Evolutionary conservation across 2,329 filamentous ascomycete genomes (phyloP).

Genomic region (Tolypocladium paradoxum): DNA sequence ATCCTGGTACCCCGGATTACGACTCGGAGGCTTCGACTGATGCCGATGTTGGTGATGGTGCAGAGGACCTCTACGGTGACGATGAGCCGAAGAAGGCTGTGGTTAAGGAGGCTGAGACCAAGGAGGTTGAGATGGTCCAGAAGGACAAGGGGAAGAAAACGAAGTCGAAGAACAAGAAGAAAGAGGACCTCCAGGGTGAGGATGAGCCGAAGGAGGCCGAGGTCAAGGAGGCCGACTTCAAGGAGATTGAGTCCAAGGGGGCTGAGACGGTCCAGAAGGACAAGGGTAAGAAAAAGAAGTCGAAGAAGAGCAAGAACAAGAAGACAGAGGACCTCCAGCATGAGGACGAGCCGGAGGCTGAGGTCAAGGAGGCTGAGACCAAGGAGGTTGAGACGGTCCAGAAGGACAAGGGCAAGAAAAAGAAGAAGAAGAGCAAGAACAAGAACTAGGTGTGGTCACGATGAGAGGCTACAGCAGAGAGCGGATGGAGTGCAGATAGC

Average conservation of each 20-base stretch:
- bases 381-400: neutral
- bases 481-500: too few species aligned
- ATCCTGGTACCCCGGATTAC: too few species aligned
- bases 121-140: neutral
- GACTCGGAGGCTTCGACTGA: neutral
- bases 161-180: conserved; percentile 7
- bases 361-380: neutral
- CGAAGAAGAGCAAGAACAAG: conserved; percentile 7
- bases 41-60: neutral
- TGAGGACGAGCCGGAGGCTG: too few species aligned
- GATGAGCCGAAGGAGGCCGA: too few species aligned
- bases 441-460: neutral
- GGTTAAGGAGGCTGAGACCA: neutral
- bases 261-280: neutral
- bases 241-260: neutral
- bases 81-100: too few species aligned
- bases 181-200: too few species aligned
- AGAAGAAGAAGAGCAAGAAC: conserved; percentile 8
- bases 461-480: too few species aligned
- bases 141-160: conserved; percentile 2
- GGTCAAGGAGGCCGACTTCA: too few species aligned
- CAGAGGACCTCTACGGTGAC: neutral
- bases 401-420: conserved; percentile 1
- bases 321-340: too few species aligned
- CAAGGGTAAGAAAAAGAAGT: conserved; percentile 4